Evolutionary conservation across 768 basidiomycete species (phyloP), one percentile per base, ranked within the genome.

Genomic region (Kwoniella europaea): DNA sequence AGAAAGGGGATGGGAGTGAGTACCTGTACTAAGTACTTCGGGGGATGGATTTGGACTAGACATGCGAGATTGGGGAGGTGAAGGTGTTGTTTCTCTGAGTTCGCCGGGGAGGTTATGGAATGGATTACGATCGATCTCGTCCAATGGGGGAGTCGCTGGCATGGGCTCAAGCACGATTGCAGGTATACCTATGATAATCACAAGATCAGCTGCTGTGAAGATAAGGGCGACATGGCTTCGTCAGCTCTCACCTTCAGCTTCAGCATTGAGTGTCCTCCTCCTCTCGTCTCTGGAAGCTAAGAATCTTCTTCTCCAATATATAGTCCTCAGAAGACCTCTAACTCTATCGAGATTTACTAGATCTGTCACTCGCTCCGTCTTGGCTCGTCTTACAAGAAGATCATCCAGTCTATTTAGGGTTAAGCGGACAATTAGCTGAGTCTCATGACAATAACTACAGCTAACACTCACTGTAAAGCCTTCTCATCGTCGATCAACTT

Each of bases 401-500:
- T 97, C 94, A 71, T 92, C 90, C 66, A 96, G 81, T 43, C 94
- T 97, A 73, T 2, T 24, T 10, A 68, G 2, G 24, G 50, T 44
- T 4, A 15, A 12, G 6, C n/a, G 6, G 22, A 65, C 44, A 54
- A 54, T 24, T 50, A 42, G 44, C 50, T 13, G n/a, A 57, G 22
- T 58, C 7, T 64, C 44, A 35, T 35, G 54, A 56, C 29, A 22
- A 57, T 2, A 20, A 59, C 4, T 24, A 53, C 16, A 24, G 20
- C 15, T 42, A 59, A 4, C 15, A 88, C 92, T 80, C 82, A 96
- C 95, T 90, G 88, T 27, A 98, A 85, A 15, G 95, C 95, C 41
- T 93, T 91, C 29, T 88, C 88, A 83, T 97, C 94, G 61, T 92
- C 88, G 72, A 98, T 93, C 63, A 98, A 85, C 82, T 92, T 94